Evolutionary conservation across 106 monocot species (phyloP).

Genomic region (Phalaenopsis aphrodite): DNA sequence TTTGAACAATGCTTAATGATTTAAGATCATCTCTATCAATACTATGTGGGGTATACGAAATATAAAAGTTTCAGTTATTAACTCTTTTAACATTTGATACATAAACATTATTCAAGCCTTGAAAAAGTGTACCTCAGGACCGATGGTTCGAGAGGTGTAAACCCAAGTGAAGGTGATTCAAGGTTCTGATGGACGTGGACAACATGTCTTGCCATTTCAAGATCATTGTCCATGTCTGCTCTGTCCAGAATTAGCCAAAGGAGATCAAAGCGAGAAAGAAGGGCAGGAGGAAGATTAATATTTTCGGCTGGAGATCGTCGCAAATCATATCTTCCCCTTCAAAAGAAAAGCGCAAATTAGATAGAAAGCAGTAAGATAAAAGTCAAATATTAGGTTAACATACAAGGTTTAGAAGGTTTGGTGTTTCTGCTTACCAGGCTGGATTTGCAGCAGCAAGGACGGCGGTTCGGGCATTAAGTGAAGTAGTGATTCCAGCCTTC

Average conservation of each 20-base stretch:
- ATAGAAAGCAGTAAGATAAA: background rate
- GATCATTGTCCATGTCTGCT: conserved; percentile 92
- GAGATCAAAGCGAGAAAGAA: conserved; percentile 92
- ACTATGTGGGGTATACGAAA: too few relatives aligned
- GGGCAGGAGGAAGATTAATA: conserved; percentile 96
- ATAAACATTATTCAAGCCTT: background rate
- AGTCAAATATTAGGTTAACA: background rate
- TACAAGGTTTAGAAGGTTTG: background rate
- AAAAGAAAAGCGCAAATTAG: conserved; percentile 10
- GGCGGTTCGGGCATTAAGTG: conserved; percentile 96
- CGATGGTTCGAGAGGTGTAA: conserved; percentile 85
- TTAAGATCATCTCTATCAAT: background rate
- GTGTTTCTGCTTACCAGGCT: conserved; percentile 55
- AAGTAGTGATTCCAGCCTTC: conserved; percentile 96
- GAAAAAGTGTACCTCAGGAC: conserved; percentile 55
- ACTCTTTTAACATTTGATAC: background rate
- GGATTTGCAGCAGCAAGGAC: conserved; percentile 98
- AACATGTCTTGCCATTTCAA: conserved; percentile 94
- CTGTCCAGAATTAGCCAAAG: conserved; percentile 94
- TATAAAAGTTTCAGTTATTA: too few relatives aligned
- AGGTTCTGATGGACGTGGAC: conserved; percentile 89
- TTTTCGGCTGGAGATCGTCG: conserved; percentile 94
- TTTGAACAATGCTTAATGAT: background rate
- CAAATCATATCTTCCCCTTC: conserved; percentile 96
- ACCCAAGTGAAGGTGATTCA: conserved; percentile 89